Percentiles rank a stretch among this genome's conserved stretches.
phyloP scores from a whole-genome alignment of 345 rosid species.

The Ailanthus altissimus region DNA sequence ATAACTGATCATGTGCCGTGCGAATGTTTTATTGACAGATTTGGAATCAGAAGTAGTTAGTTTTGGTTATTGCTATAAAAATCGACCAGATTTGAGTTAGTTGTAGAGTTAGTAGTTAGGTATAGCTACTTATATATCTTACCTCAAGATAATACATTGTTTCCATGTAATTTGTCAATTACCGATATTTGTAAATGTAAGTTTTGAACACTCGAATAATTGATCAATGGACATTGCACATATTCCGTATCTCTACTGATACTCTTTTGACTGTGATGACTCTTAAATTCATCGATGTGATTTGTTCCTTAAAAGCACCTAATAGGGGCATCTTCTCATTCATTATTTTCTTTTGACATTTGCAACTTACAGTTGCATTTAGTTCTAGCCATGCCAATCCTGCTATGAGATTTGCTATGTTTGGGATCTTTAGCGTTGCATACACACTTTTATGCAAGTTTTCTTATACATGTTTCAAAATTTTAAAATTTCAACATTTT shows the following conservation, averaged over 20 bases:
- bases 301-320: background rate
- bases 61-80: background rate
- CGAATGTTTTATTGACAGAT: background rate
- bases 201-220: background rate
- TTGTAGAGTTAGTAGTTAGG: constrained; percentile 16
- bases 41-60: constrained; percentile 13
- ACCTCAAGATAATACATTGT: constrained; percentile 6
- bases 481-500: no score
- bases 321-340: background rate
- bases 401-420: no score
- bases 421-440: no score
- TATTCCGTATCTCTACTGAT: background rate
- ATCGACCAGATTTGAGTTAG: background rate
- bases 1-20: constrained; percentile 1
- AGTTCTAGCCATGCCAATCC: no score
- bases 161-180: constrained; percentile 4
- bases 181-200: constrained; percentile 17
- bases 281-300: background rate
- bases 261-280: background rate
- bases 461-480: no score
- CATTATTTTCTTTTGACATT: no score
- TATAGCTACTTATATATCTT: background rate
- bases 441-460: no score
- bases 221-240: constrained; percentile 4
- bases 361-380: no score